phyloP scores from a whole-genome alignment of 352 stramenopile species.

The Pythium coloratum region DNA sequence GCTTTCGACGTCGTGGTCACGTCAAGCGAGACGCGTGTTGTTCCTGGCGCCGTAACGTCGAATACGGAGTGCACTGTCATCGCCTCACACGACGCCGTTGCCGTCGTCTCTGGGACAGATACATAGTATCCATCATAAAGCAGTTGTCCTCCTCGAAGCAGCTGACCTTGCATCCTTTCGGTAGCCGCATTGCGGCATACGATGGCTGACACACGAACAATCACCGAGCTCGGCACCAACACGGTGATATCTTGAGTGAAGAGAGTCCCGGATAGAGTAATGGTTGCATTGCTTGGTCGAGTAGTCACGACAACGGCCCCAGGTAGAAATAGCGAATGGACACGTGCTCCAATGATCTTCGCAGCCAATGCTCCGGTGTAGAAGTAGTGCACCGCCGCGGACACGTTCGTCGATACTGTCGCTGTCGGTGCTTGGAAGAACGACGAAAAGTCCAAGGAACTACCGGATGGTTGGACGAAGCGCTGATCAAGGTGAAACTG shows the following conservation, averaged over 20 bases:
- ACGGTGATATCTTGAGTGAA: constrained; percentile 37
- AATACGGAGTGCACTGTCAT: constrained; percentile 51
- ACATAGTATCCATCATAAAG: constrained; percentile 46
- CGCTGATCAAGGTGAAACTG: constrained; percentile 42
- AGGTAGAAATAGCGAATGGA: constrained; percentile 38
- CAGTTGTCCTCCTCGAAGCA: constrained; percentile 30
- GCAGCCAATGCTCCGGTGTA: constrained; percentile 43
- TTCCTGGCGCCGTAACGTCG: constrained; percentile 24
- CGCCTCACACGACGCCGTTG: constrained; percentile 36
- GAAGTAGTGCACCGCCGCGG: constrained; percentile 32
- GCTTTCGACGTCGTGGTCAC: constrained; percentile 36
- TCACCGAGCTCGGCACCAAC: constrained; percentile 36
- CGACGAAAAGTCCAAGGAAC: constrained; percentile 46
- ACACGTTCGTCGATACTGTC: constrained; percentile 2
- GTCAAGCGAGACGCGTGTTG: constrained; percentile 37
- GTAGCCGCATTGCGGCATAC: constrained; percentile 47
- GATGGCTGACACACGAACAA: constrained; percentile 39
- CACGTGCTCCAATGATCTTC: constrained; percentile 45
- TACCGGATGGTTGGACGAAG: constrained; percentile 47
- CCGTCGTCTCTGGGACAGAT: constrained; percentile 29
- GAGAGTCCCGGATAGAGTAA: constrained; percentile 13
- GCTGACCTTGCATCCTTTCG: constrained; percentile 39
- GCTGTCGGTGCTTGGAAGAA: constrained; percentile 30
- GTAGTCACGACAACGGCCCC: constrained; percentile 27
- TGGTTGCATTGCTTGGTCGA: constrained; percentile 18